A percentile compares a stretch with the other conserved stretches of the same genome.
Evolutionary conservation across 208 protist genomes (phyloP).

Genomic region (Wallacemonas sp.): DNA sequence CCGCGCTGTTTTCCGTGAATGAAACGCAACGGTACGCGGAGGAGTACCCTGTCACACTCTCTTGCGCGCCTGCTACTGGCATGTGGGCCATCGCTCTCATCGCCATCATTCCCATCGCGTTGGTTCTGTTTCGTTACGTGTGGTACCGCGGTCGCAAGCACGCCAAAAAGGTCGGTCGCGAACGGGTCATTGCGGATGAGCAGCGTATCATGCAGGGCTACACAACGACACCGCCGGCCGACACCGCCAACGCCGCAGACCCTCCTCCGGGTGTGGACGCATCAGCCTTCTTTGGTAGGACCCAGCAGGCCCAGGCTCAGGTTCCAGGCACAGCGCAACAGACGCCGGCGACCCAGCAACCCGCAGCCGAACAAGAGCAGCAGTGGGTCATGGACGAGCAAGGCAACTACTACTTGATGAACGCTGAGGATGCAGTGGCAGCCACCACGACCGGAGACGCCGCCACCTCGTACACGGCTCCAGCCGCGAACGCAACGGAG

Average conservation of each 20-base stretch:
- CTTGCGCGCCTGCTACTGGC: constrained; percentile 35
- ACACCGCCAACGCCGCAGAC: constrained; percentile 15
- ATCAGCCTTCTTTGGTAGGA: background rate
- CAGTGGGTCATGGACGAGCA: constrained; percentile 53
- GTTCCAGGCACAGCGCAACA: background rate
- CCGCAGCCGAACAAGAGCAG: constrained; percentile 3
- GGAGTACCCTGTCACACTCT: constrained; percentile 11
- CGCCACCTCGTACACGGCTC: background rate
- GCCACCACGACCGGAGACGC: background rate
- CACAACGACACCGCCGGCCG: constrained; percentile 14
- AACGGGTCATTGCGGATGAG: constrained; percentile 61
- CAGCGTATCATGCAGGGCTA: constrained; percentile 54
- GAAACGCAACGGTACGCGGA: constrained; percentile 37
- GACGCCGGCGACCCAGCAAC: background rate
- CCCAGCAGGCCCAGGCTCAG: background rate
- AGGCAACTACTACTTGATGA: constrained; percentile 57
- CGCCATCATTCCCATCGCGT: constrained; percentile 33
- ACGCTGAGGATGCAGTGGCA: constrained; percentile 5
- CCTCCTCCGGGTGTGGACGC: constrained; percentile 8
- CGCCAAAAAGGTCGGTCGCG: constrained; percentile 53
- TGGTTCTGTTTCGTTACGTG: constrained; percentile 54
- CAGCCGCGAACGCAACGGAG: background rate
- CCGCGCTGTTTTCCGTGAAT: constrained; percentile 43
- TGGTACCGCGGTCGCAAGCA: constrained; percentile 50
- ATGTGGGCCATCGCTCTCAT: constrained; percentile 73